Evolutionary conservation across 73 alveolate species (phyloP).

Genomic region (Paramecium sonneborni): DNA sequence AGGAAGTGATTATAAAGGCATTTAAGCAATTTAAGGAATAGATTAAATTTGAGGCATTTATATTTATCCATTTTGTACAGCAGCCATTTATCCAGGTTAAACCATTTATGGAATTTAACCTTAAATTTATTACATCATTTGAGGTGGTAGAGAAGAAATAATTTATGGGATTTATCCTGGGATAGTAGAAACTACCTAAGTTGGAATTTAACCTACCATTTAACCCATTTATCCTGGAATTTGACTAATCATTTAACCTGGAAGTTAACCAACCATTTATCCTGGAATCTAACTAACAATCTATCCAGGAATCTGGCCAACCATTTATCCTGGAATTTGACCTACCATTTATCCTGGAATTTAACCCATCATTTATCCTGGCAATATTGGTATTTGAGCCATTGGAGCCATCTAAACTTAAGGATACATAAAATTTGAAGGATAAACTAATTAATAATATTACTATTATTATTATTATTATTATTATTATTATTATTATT

Average conservation of each 20-base stretch:
- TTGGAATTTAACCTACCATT: background rate
- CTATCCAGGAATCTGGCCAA: background rate
- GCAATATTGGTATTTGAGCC: background rate
- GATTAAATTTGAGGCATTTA: background rate
- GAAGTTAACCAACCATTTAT: background rate
- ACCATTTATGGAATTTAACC: background rate
- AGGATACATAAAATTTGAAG: conserved; percentile 14
- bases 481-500: background rate
- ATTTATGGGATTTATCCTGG: background rate
- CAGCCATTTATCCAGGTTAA: background rate
- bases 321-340: background rate
- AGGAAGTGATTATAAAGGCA: background rate
- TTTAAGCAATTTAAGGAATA: background rate
- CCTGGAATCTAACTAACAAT: background rate
- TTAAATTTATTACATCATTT: background rate
- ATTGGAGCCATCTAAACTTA: conserved; percentile 7
- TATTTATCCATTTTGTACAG: background rate
- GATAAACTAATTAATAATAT: background rate
- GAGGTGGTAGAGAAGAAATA: background rate
- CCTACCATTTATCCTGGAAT: background rate
- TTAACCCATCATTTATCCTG: background rate
- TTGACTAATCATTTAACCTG: background rate
- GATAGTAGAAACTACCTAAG: background rate
- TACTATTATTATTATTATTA: background rate
- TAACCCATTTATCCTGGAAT: conserved; percentile 23